These are phyloP conservation scores for Aquilaria sinensis DNA, from an alignment of 345 rosid genomes.

Conservation along the genomic window DNA sequence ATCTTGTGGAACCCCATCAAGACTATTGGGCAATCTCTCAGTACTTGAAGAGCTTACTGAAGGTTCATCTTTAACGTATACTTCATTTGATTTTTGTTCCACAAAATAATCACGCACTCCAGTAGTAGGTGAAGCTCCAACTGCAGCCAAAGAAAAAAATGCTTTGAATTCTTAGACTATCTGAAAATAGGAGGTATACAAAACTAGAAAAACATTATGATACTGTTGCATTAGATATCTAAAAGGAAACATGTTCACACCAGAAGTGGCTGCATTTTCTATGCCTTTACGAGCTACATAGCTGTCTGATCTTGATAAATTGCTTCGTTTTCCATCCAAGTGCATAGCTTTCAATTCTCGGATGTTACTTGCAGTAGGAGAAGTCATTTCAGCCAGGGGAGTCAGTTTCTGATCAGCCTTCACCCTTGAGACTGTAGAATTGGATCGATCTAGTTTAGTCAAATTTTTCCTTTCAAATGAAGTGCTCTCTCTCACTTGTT, in stretches of 20 bases:
- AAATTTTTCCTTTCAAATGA: constrained; percentile 38
- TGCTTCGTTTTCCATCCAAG: constrained; percentile 54
- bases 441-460: constrained; percentile 32
- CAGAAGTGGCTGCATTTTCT: constrained; percentile 42
- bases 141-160: constrained; percentile 31
- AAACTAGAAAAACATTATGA: background rate
- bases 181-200: constrained; percentile 4
- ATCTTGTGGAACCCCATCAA: constrained; percentile 46
- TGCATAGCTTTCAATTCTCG: constrained; percentile 46
- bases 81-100: constrained; percentile 44
- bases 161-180: constrained; percentile 2
- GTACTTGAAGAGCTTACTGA: constrained; percentile 49
- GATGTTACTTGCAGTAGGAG: constrained; percentile 31
- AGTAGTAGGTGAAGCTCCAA: constrained; percentile 35
- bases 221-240: background rate
- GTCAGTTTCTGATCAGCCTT: constrained; percentile 53
- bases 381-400: constrained; percentile 38
- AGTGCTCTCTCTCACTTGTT: constrained; percentile 47
- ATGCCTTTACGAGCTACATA: constrained; percentile 39
- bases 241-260: constrained; percentile 33
- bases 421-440: constrained; percentile 31
- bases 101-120: constrained; percentile 29
- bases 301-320: constrained; percentile 48
- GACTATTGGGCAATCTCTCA: constrained; percentile 35
- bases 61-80: constrained; percentile 54